Percentiles rank a stretch among this genome's conserved stretches.
Evolutionary conservation across 2,329 filamentous ascomycete species (phyloP).

Genomic region (Phialophora macrospora): DNA sequence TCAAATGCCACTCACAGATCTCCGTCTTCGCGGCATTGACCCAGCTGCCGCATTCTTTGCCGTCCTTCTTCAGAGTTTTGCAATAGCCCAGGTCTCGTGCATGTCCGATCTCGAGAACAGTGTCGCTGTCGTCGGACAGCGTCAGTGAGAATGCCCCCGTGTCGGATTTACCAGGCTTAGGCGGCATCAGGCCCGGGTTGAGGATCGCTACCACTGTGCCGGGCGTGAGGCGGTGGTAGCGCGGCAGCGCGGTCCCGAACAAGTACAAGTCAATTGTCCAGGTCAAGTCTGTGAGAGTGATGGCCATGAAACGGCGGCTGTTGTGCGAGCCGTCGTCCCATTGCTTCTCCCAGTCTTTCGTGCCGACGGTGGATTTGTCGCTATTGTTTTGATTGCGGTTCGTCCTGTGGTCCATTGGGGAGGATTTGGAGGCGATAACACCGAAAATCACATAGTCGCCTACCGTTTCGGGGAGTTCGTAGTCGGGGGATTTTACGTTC

Average conservation of each 20-base stretch:
- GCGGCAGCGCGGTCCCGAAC: slow-evolving; percentile 86
- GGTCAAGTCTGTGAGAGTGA: slow-evolving; percentile 84
- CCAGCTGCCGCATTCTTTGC: slow-evolving; percentile 79
- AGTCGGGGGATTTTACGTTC: slow-evolving; percentile 80
- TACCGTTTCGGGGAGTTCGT: slow-evolving; percentile 78
- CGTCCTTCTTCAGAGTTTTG: slow-evolving; percentile 82
- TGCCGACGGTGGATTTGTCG: slow-evolving; percentile 49
- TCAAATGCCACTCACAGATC: slow-evolving; percentile 91
- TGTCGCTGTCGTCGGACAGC: slow-evolving; percentile 84
- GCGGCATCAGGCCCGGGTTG: slow-evolving; percentile 90
- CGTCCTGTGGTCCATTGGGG: slow-evolving; percentile 67
- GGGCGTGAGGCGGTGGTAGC: slow-evolving; percentile 90
- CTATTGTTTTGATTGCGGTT: slow-evolving; percentile 22
- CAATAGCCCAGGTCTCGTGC: slow-evolving; percentile 88
- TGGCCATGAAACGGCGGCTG: slow-evolving; percentile 86
- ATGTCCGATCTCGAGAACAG: slow-evolving; percentile 83
- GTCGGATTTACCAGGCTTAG: slow-evolving; percentile 72
- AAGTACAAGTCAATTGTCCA: slow-evolving; percentile 92
- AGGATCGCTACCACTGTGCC: slow-evolving; percentile 92
- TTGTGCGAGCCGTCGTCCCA: slow-evolving; percentile 61
- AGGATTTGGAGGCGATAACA: slow-evolving; percentile 85
- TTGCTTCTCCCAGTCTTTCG: slow-evolving; percentile 48
- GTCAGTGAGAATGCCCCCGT: slow-evolving; percentile 85
- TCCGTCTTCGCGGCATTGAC: slow-evolving; percentile 86
- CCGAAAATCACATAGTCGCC: slow-evolving; percentile 89